Base-by-base conservation (phyloP, 371 early-diverging fungal species). In the Mucor velutinosus region DNA sequence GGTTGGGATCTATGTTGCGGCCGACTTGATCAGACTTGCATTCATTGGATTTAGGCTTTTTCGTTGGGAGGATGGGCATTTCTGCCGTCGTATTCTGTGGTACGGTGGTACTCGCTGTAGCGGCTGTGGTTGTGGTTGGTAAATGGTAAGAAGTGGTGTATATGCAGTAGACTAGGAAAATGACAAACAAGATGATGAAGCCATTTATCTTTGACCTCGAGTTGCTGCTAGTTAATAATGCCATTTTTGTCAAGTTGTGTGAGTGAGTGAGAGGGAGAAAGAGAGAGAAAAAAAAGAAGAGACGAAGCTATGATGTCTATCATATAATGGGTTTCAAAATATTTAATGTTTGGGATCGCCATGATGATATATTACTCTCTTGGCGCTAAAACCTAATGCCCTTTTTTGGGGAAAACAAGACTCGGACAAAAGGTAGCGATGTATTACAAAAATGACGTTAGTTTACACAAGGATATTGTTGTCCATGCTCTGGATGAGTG, bases 1-100 rank as follows among this genome's bases (percentile, higher is more conserved):
- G 82, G 27, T 80, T 76, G 10, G 76, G 76, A 58, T 82, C 82
- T 6, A 64, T 64, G 58, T 82, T 82, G 7, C 80, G 62, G 7
- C 45, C 19, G 4, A 77, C 78, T 10, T 25, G n/a, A 41, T 67
- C 47, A 25, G 70, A 65, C 11, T 60, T 66, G 55, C 77, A 76
- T 23, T 53, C 43, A 58, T 58, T 30, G n/a, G 57, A 43, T 29
- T 29, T 32, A 5, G 27, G 27, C 11, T 29, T 25, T 19, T 12
- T 25, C 3, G 14, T 33, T 21, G 14, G 33, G 15, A 37, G 6
- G 15, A 17, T 17, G 43, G 58, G n/a, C 0, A 23, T 21, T 49
- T 49, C 7, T 51, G 49, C n/a, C 0, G 19, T 19, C 0, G 19
- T 19, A 25, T 14, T 10, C 8, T 57, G 15, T 56, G 47, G 17